Base-by-base conservation (phyloP, 208 protist genomes). In the Wallacemonas collosoma region DNA sequence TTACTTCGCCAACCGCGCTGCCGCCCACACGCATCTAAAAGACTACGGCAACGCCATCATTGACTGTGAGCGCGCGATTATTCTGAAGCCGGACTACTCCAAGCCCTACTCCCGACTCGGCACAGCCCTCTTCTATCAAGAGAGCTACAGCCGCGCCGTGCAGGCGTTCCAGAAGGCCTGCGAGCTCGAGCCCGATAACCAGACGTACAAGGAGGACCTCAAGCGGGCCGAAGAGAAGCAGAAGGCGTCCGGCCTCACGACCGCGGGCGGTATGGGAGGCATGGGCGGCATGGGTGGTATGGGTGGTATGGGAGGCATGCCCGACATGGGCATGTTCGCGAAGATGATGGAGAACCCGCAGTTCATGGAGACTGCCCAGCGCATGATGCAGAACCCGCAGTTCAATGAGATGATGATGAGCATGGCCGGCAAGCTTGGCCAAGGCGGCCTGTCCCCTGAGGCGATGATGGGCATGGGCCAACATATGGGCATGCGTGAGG, bases 71-170 rank as follows among this genome's bases (percentile, higher is more conserved):
- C 93, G 91, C 0, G 82, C 93, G 12, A 93, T 97, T 68, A 72
- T 85, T 39, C 83, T 97, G 64, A 91, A 90, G 73, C 88, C 91
- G 14, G 82, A 80, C 54, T 98, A 96, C 81, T 83, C 89, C 64
- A 98, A 98, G 79, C 83, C 92, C 1, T 98, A 95, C 80, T 95
- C 93, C 4, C 87, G 95, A 35, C 70, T 97, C 6, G 95, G 95
- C 17, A 95, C 90, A 38, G 86, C 92, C 38, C 80, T 94, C 72
- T 97, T 97, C 72, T 97, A 98, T 64, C 84, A 95, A 72, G 91
- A 91, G 68, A 91, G 95, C 67, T 97, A 93, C 79, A 43, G 57
- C 41, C 83, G 84, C 54, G 90, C 91, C 36, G 92, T 95, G n/a
- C 83, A 93, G 38, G 92, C 91, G 55, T 98, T 98, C 64, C 80